Evolutionary conservation across 2,329 filamentous ascomycete species (phyloP).

Genomic region (Colletotrichum musae): DNA sequence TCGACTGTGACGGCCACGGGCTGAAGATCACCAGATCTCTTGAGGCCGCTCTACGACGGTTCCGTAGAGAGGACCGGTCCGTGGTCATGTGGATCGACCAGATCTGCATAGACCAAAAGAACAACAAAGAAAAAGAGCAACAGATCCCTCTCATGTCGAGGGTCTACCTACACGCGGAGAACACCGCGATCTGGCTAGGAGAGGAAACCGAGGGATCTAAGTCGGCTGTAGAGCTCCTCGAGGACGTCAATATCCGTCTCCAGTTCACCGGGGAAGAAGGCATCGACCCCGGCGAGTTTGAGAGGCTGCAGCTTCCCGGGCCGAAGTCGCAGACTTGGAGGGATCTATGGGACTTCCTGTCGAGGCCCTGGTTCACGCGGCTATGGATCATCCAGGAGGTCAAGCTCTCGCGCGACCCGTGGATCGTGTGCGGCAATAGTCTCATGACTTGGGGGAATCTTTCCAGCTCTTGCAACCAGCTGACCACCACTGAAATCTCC

Average conservation of each 20-base stretch:
- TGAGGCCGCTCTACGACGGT: conserved; percentile 15
- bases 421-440: conserved; percentile 22
- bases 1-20: conserved; percentile 7
- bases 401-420: conserved; percentile 19
- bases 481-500: conserved; percentile 12
- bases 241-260: conserved; percentile 10
- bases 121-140: conserved; percentile 31
- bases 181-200: conserved; percentile 42
- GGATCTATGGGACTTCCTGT: conserved; percentile 13
- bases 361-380: conserved; percentile 28
- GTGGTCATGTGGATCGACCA: conserved; percentile 41
- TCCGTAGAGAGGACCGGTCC: neutral
- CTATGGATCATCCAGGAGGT: conserved; percentile 32
- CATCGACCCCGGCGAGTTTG: neutral
- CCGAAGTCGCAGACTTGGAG: neutral
- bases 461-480: neutral
- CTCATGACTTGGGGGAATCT: conserved; percentile 1
- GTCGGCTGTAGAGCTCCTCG: conserved; percentile 38
- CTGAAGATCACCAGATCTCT: conserved; percentile 19
- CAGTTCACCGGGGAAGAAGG: conserved; percentile 10
- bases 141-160: conserved; percentile 39
- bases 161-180: conserved; percentile 30
- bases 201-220: conserved; percentile 43
- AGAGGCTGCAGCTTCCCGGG: neutral
- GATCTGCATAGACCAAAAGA: conserved; percentile 40